phyloP scores from a whole-genome alignment of 164 flowering plant species.

The Warburgia ugandensis region DNA sequence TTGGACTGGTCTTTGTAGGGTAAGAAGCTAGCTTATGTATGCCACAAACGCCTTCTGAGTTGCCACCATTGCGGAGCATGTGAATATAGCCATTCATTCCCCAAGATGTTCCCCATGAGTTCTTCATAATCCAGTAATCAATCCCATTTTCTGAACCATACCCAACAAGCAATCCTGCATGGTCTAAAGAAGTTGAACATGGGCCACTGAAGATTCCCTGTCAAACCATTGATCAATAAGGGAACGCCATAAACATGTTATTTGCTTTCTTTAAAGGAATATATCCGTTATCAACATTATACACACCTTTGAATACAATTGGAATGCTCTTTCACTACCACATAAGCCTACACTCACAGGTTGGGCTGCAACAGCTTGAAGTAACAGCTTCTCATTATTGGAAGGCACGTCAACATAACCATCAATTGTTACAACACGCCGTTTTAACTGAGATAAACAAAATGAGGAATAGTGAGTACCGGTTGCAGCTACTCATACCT shows the following conservation, averaged over 20 bases:
- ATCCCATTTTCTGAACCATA: conserved; percentile 69
- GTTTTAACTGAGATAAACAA: conserved; percentile 38
- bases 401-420: conserved; percentile 58
- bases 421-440: conserved; percentile 78
- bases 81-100: conserved; percentile 79
- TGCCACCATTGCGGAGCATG: conserved; percentile 55
- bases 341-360: conserved; percentile 92
- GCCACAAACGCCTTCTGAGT: conserved; percentile 69
- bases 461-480: background rate
- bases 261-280: background rate
- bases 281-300: too few species aligned
- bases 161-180: conserved; percentile 79
- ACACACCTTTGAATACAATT: conserved; percentile 79
- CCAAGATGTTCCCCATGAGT: conserved; percentile 86
- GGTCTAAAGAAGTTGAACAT: conserved; percentile 77
- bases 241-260: background rate
- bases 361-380: conserved; percentile 72
- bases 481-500: background rate
- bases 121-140: conserved; percentile 88
- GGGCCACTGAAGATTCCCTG: conserved; percentile 84
- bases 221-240: conserved; percentile 2
- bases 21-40: conserved; percentile 87
- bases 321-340: conserved; percentile 85
- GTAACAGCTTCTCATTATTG: conserved; percentile 48
- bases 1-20: conserved; percentile 70